These are phyloP conservation scores for Nasturtium officinale DNA, from an alignment of 345 rosid genomes.

Conservation along the genomic window DNA sequence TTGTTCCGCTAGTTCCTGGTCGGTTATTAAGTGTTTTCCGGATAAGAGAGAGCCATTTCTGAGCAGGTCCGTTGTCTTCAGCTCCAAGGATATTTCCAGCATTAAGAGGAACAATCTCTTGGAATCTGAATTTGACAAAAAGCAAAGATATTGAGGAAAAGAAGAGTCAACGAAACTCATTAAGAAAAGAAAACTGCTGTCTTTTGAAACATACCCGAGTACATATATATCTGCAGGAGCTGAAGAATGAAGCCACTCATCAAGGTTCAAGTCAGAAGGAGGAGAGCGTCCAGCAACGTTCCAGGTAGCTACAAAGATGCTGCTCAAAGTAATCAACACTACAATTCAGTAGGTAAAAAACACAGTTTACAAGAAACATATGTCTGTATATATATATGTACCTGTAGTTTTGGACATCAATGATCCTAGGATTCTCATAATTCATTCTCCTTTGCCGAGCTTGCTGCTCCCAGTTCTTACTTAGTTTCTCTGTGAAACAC, in stretches of 20 bases:
- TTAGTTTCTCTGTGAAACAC: slow-evolving; percentile 64
- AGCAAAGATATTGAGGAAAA: slow-evolving; percentile 16
- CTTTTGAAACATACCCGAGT: slow-evolving; percentile 65
- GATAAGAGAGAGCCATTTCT: slow-evolving; percentile 87
- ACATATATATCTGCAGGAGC: slow-evolving; percentile 98
- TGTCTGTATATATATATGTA: slow-evolving; percentile 14
- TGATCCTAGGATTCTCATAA: slow-evolving; percentile 90
- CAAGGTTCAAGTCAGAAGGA: slow-evolving; percentile 79
- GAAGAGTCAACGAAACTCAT: slow-evolving; percentile 8
- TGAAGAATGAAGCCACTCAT: slow-evolving; percentile 94
- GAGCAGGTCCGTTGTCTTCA: slow-evolving; percentile 98
- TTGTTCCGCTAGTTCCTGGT: slow-evolving; percentile 85
- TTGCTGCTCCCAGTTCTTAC: slow-evolving; percentile 66
- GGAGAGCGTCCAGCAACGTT: slow-evolving; percentile 98
- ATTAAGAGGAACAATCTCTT: slow-evolving; percentile 97
- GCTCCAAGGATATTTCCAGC: slow-evolving; percentile 96
- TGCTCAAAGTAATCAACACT: slow-evolving; percentile 49
- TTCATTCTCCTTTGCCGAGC: slow-evolving; percentile 75
- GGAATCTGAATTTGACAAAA: slow-evolving; percentile 57
- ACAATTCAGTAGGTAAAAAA: neutral
- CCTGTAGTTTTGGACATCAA: slow-evolving; percentile 98
- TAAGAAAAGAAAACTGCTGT: slow-evolving; percentile 1
- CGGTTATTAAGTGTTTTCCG: slow-evolving; percentile 81
- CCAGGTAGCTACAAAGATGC: slow-evolving; percentile 92
- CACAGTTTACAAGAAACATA: neutral